Evolutionary conservation across 305 asterid species (phyloP).

Genomic region (Solanum chacoense): DNA sequence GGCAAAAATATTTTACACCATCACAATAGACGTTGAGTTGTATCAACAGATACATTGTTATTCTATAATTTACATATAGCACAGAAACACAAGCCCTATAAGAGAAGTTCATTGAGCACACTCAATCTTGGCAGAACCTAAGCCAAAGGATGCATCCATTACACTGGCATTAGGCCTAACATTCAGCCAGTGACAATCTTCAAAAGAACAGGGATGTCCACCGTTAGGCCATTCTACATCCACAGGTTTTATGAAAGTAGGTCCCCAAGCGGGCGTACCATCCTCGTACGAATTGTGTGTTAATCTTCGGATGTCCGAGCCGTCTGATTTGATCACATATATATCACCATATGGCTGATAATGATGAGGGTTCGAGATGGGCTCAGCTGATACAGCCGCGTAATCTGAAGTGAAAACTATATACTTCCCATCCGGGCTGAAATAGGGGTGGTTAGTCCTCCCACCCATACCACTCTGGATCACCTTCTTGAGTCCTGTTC

Average conservation of each 20-base stretch:
- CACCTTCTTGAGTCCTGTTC: constrained; percentile 68
- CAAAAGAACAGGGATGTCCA: constrained; percentile 45
- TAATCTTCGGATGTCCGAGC: constrained; percentile 44
- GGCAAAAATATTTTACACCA: not conserved
- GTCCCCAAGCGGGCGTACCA: constrained; percentile 89
- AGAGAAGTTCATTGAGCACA: not conserved
- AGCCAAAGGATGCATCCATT: not conserved
- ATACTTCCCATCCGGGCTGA: constrained; percentile 70
- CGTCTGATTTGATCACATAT: constrained; percentile 54
- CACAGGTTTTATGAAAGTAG: constrained; percentile 21
- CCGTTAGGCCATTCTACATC: constrained; percentile 51
- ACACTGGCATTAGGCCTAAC: constrained; percentile 6
- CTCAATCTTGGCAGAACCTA: not conserved
- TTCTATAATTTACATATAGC: not conserved
- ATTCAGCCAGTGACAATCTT: constrained; percentile 70
- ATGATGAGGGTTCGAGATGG: constrained; percentile 71
- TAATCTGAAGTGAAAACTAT: constrained; percentile 69
- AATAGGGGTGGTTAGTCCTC: constrained; percentile 76
- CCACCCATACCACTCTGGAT: constrained; percentile 77
- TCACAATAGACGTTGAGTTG: not conserved
- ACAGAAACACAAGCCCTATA: not conserved
- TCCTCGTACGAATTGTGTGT: constrained; percentile 86
- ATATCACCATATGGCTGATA: constrained; percentile 88
- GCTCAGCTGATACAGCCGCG: constrained; percentile 84
- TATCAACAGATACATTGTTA: not conserved